A percentile compares a stretch with the other conserved stretches of the same genome.
phyloP scores from a whole-genome alignment of 75 land plant genomes.

The Ceratopteris richardii region DNA sequence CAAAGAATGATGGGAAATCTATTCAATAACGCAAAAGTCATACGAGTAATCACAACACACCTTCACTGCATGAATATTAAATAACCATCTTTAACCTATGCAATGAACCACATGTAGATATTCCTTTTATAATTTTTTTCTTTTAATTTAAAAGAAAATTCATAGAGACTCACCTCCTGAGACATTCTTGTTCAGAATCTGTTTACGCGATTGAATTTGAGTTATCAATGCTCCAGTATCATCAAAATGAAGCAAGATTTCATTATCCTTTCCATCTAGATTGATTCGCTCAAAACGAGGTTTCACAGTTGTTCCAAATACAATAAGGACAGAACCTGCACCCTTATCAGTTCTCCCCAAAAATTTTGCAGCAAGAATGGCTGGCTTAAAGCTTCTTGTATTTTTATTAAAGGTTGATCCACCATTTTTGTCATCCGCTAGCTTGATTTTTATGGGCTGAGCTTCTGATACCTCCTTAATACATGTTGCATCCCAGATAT shows the following conservation, averaged over 20 bases:
- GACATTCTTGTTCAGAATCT: conserved; percentile 13
- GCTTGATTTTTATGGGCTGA: conserved; percentile 48
- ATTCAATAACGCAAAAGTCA: too few relatives aligned
- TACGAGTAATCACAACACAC: too few relatives aligned
- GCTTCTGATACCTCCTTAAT: conserved; percentile 46
- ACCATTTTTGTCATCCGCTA: conserved; percentile 19
- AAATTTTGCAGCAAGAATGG: conserved; percentile 57
- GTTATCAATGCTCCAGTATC: conserved; percentile 43
- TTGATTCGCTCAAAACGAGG: conserved; percentile 61
- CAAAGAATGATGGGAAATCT: too few relatives aligned
- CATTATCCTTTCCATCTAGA: conserved; percentile 34
- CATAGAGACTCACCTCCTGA: background rate
- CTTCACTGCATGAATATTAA: too few relatives aligned
- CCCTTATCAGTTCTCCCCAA: conserved; percentile 19
- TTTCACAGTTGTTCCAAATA: conserved; percentile 59
- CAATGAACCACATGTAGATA: too few relatives aligned
- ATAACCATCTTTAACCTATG: too few relatives aligned
- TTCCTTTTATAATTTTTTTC: too few relatives aligned
- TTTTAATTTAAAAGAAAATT: too few relatives aligned
- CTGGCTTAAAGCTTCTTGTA: conserved; percentile 16
- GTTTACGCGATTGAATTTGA: conserved; percentile 8
- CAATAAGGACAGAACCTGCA: conserved; percentile 38
- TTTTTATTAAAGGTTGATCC: conserved; percentile 4
- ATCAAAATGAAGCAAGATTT: conserved; percentile 27
- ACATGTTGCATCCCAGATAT: conserved; percentile 56